phyloP scores from a whole-genome alignment of 352 stramenopile species.

The Pelagophyceae sp. region DNA sequence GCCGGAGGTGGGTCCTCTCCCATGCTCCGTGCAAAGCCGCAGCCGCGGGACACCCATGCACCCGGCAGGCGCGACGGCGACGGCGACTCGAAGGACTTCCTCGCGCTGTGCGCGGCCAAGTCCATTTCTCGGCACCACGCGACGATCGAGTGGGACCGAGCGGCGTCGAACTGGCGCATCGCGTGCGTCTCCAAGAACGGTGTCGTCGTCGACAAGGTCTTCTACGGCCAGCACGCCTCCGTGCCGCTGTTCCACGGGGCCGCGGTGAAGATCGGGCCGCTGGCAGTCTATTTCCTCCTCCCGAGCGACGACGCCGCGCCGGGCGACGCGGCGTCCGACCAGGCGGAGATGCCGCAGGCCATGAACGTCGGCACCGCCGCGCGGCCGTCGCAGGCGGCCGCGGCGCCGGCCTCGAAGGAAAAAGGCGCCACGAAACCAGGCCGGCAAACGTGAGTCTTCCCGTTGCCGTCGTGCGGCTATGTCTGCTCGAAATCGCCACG shows the following conservation, averaged over 20 bases:
- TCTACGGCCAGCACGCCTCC: slow-evolving; percentile 8
- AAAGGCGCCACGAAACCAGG: no score
- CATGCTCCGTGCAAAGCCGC: no score
- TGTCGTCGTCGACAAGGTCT: slow-evolving; percentile 21
- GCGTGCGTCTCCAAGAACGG: slow-evolving; percentile 21
- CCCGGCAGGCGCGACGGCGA: background rate
- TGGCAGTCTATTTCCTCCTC: slow-evolving; percentile 19
- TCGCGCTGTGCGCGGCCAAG: slow-evolving; percentile 9
- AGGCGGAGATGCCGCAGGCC: no score
- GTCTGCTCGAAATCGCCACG: no score
- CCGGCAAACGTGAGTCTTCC: no score
- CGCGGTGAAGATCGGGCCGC: slow-evolving; percentile 19
- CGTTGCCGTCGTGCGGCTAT: no score
- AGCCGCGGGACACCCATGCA: no score
- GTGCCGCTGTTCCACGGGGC: background rate
- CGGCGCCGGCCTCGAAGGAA: no score
- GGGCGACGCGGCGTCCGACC: no score
- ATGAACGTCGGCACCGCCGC: no score
- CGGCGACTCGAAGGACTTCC: slow-evolving; percentile 11
- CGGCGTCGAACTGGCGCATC: background rate
- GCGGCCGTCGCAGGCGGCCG: no score
- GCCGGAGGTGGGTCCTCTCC: background rate
- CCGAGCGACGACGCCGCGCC: background rate
- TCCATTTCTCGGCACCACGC: slow-evolving; percentile 18
- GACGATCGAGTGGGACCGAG: slow-evolving; percentile 16